phyloP scores from a whole-genome alignment of 2,329 filamentous ascomycete species.

The Scedosporium apiospermum region DNA sequence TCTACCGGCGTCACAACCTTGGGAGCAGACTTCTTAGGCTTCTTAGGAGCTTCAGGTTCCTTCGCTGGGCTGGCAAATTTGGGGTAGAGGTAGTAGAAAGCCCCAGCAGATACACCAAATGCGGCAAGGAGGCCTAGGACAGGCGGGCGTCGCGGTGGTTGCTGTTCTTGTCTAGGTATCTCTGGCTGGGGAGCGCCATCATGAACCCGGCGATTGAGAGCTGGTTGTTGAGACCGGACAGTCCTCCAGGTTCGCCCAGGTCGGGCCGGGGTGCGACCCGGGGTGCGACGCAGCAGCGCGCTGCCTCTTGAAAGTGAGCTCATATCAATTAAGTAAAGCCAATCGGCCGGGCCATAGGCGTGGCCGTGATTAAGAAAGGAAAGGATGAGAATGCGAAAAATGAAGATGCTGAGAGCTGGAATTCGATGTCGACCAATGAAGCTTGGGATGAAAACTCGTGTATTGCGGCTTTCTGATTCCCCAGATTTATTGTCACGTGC shows the following conservation, averaged over 20 bases:
- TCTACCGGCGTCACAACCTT: conserved; percentile 43
- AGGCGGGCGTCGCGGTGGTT: neutral
- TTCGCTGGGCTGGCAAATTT: conserved; percentile 3
- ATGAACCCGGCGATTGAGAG: neutral
- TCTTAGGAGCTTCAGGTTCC: conserved; percentile 8
- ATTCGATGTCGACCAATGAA: too few species aligned
- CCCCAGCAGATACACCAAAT: conserved; percentile 9
- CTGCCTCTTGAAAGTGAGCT: neutral
- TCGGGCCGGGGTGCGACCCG: neutral
- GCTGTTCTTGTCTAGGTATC: neutral
- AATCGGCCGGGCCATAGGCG: neutral
- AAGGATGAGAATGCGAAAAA: too few species aligned
- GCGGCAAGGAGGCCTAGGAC: conserved; percentile 5
- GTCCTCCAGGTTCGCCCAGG: neutral
- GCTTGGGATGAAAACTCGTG: too few species aligned
- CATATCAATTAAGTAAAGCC: neutral
- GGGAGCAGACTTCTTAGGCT: conserved; percentile 9
- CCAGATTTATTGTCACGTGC: too few species aligned
- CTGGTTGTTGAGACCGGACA: neutral
- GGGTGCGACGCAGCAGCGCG: neutral
- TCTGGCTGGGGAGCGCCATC: neutral
- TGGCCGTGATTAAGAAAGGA: neutral
- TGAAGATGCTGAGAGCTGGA: too few species aligned
- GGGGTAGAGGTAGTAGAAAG: conserved; percentile 10
- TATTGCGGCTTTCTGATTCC: too few species aligned